These are phyloP conservation scores for Passiflora organensis DNA, from an alignment of 345 rosid genomes.

Conservation along the genomic window DNA sequence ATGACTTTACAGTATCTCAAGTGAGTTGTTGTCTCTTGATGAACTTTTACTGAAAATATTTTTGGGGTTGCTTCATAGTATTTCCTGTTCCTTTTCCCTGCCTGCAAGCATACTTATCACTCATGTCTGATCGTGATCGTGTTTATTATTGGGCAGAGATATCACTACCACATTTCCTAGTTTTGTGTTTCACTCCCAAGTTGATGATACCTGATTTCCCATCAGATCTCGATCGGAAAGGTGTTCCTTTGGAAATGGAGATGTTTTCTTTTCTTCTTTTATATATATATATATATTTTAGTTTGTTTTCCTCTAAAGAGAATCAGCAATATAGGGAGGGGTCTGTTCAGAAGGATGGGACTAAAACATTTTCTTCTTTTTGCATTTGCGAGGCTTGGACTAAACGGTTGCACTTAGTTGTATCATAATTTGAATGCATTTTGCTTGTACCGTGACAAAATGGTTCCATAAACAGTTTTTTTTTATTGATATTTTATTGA, in stretches of 20 bases:
- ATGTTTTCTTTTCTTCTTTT: neutral
- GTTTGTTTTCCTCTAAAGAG: too few species aligned
- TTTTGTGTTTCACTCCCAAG: conserved; percentile 27
- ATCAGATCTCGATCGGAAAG: neutral
- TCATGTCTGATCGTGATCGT: neutral
- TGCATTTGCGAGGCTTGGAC: neutral
- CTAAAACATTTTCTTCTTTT: neutral
- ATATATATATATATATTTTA: too few species aligned
- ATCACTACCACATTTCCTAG: conserved; percentile 28
- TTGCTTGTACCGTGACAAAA: too few species aligned
- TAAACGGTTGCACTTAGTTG: too few species aligned
- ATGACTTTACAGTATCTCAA: conserved; percentile 23
- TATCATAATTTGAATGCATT: too few species aligned
- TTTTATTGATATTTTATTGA: too few species aligned
- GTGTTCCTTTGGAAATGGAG: neutral
- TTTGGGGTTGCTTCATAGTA: neutral
- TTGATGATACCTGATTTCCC: conserved; percentile 18
- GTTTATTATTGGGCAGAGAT: conserved; percentile 8
- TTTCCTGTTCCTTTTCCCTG: too few species aligned
- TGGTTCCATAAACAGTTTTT: too few species aligned
- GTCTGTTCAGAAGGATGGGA: neutral
- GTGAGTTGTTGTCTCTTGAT: neutral
- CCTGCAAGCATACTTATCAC: too few species aligned
- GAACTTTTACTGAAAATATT: neutral
- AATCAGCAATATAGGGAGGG: neutral